These are phyloP conservation scores for Phellinidium pouzarii DNA, from an alignment of 1,284 basidiomycete genomes.

Conservation along the genomic window DNA sequence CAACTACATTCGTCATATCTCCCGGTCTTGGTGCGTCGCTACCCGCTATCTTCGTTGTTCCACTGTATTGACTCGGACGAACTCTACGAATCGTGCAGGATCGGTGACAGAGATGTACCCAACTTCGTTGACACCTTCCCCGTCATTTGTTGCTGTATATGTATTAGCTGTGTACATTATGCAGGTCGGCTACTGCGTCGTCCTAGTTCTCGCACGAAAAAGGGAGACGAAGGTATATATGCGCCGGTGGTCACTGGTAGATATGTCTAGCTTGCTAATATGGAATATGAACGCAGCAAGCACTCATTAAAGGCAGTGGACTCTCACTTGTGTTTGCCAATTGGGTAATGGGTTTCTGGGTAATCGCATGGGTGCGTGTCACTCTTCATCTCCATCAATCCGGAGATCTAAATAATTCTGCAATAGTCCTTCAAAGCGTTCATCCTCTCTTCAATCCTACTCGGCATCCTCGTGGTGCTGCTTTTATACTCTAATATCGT, in stretches of 20 bases:
- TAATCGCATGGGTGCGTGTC: constrained; percentile 64
- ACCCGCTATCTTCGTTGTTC: neutral
- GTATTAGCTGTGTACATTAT: constrained; percentile 52
- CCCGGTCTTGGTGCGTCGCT: constrained; percentile 45
- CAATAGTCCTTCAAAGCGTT: constrained; percentile 55
- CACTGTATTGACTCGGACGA: neutral
- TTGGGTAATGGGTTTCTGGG: constrained; percentile 79
- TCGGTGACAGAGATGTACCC: constrained; percentile 52
- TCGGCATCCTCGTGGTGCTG: constrained; percentile 51
- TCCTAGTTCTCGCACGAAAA: constrained; percentile 66
- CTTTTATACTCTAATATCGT: constrained; percentile 63
- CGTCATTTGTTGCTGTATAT: constrained; percentile 59
- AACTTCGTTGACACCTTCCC: constrained; percentile 67
- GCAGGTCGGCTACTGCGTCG: constrained; percentile 75
- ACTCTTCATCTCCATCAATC: neutral
- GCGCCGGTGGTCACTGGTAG: neutral
- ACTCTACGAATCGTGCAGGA: constrained; percentile 29
- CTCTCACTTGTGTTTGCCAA: constrained; percentile 74
- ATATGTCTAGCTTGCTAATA: neutral
- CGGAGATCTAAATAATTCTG: neutral
- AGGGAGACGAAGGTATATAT: constrained; percentile 68
- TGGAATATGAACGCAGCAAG: constrained; percentile 34
- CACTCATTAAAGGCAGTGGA: constrained; percentile 72
- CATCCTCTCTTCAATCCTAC: constrained; percentile 51
- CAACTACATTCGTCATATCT: constrained; percentile 47